phyloP scores from a whole-genome alignment of 73 alveolate species.

The Paramecium caudatum region DNA sequence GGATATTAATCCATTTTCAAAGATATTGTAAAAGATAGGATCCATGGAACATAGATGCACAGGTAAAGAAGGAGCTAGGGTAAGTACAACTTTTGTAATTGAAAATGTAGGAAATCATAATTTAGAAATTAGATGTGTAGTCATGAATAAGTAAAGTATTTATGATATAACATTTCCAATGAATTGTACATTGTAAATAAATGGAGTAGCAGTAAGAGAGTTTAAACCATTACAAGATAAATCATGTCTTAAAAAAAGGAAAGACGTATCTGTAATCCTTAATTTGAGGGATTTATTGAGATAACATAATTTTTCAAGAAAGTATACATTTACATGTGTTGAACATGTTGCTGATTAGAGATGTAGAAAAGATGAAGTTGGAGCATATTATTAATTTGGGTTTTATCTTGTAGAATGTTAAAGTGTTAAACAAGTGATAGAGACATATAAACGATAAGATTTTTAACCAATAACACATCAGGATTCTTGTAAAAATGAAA shows the following conservation, averaged over 20 bases:
- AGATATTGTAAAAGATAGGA: background rate
- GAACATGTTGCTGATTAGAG: slow-evolving; percentile 3
- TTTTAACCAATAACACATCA: background rate
- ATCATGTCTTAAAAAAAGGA: slow-evolving; percentile 60
- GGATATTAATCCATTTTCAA: slow-evolving; percentile 36
- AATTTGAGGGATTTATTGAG: slow-evolving; percentile 1
- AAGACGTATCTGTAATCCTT: background rate
- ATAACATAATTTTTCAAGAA: background rate
- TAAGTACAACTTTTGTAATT: background rate
- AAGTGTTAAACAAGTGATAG: background rate
- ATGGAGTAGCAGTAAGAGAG: background rate
- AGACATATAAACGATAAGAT: background rate
- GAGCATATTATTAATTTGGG: background rate
- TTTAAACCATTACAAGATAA: slow-evolving; percentile 27
- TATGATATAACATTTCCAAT: slow-evolving; percentile 59
- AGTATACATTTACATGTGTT: background rate
- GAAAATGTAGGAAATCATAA: background rate
- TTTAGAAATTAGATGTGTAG: slow-evolving; percentile 57
- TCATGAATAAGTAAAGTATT: slow-evolving; percentile 9
- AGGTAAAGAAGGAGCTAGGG: background rate
- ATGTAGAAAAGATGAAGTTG: background rate
- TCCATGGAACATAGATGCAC: background rate
- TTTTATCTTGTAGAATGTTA: background rate
- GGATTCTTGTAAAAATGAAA: background rate
- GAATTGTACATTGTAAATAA: background rate